Percentiles rank a stretch among this genome's conserved stretches.
Conservation (phyloP, 495 filamentous ascomycete species). For the Aspergillus incahuasiensis region DNA sequence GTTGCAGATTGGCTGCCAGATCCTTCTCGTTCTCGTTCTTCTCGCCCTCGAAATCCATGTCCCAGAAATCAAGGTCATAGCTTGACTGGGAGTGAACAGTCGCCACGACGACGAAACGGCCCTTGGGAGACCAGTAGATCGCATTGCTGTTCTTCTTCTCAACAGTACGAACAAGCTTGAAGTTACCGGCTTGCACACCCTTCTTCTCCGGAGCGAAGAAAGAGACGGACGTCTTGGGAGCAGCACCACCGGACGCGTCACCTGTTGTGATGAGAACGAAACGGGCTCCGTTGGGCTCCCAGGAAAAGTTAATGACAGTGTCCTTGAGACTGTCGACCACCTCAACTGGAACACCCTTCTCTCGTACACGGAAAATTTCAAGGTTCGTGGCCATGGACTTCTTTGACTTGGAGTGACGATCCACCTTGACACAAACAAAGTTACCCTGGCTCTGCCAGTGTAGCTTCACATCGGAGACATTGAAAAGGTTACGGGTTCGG, state of each 20-base stretch:
- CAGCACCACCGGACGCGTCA: constrained; percentile 73
- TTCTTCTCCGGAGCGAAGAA: constrained; percentile 99
- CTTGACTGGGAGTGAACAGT: constrained; percentile 87
- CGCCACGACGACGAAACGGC: constrained; percentile 87
- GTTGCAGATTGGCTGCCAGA: constrained; percentile 84
- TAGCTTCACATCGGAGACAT: constrained; percentile 92
- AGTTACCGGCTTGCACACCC: constrained; percentile 73
- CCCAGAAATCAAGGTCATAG: constrained; percentile 96
- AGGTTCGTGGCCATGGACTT: constrained; percentile 95
- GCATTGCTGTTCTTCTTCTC: constrained; percentile 99
- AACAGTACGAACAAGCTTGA: constrained; percentile 85
- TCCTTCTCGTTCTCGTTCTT: constrained; percentile 90
- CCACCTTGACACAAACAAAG: constrained; percentile 97
- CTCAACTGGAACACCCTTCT: constrained; percentile 97
- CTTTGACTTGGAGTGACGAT: constrained; percentile 97
- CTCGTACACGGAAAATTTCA: constrained; percentile 93
- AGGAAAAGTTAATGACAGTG: constrained; percentile 97
- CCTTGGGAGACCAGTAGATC: constrained; percentile 99
- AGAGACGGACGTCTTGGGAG: constrained; percentile 89
- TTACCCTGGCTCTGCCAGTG: constrained; percentile 89
- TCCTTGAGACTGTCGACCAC: constrained; percentile 96
- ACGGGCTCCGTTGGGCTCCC: constrained; percentile 95
- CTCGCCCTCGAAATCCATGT: constrained; percentile 96
- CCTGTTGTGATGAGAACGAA: constrained; percentile 97
- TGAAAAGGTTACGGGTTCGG: constrained; percentile 93